These are phyloP conservation scores for Populus tomentosa DNA, from an alignment of 441 rosid genomes.

Conservation along the genomic window DNA sequence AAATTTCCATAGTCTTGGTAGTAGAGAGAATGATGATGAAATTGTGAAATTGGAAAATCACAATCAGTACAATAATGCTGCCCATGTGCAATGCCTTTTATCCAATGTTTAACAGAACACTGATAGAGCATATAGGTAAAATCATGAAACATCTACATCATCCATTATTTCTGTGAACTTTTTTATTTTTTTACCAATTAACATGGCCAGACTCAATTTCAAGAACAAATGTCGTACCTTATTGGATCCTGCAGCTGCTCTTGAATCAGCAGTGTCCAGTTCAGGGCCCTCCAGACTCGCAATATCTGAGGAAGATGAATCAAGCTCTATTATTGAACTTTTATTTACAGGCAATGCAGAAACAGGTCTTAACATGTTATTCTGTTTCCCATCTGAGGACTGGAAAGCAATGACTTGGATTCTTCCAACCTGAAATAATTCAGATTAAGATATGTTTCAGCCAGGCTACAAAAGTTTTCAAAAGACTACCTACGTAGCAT, in stretches of 20 bases:
- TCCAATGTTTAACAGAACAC: background rate
- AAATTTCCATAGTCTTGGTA: background rate
- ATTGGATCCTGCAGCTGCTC: conserved; percentile 29
- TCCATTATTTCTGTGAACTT: background rate
- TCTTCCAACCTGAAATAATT: conserved; percentile 73
- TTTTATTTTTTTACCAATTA: background rate
- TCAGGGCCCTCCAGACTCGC: conserved; percentile 41
- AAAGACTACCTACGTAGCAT: background rate
- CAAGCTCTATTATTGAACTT: conserved; percentile 57
- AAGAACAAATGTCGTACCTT: conserved; percentile 38
- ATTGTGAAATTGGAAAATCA: background rate
- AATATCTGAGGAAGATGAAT: conserved; percentile 75
- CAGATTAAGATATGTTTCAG: conserved; percentile 15
- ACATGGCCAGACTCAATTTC: background rate
- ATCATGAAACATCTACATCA: background rate
- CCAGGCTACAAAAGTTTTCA: conserved; percentile 4
- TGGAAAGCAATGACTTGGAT: conserved; percentile 98
- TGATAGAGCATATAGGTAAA: background rate
- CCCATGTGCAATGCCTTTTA: background rate
- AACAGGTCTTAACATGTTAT: conserved; percentile 41
- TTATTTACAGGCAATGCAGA: conserved; percentile 46
- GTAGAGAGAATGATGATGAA: background rate
- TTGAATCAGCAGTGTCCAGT: conserved; percentile 72
- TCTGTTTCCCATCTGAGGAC: conserved; percentile 82
- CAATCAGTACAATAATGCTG: background rate